Base-by-base conservation (phyloP, 768 basidiomycete genomes). In the Leccinum subgranulosum region DNA sequence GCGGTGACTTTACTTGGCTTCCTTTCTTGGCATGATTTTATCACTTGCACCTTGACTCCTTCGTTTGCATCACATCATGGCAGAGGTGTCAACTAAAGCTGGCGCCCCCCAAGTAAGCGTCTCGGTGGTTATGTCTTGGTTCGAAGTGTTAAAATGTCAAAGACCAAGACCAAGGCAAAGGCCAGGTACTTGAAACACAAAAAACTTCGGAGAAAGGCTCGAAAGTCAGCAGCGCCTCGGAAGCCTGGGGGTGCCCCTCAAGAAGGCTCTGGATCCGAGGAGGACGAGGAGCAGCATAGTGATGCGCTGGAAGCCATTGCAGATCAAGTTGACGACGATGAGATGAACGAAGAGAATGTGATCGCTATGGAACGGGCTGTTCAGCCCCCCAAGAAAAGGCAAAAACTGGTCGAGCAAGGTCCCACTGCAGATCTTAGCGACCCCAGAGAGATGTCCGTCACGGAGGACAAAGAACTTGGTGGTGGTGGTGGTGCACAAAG, bases 141-240 rank as follows among this genome's bases (percentile, higher is more conserved):
- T 31, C 25, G 19, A 46, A 19, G 34, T 14, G 27, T 43, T 59
- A 29, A 68, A 39, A 31, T 8, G 12, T 33, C 31, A 2, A 62
- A 85, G 74, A 89, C 90, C 1, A 86, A 81, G 56, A 86, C 88
- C 29, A 86, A 81, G 56, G 86, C 88, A 1, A 89, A 91, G 69
- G 73, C 83, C 63, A 77, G 85, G 58, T 91, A 93, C 68, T 75
- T 91, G 45, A 85, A 82, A 66, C 83, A 83, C 51, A 93, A 93
- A 74, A 84, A 83, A 60, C 78, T 82, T 51, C 78, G 86, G 55
- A 80, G 82, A 67, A 89, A 87, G 72, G 76, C 73, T 51, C 73
- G 74, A 58, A 80, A 76, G 51, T 51, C 64, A 23, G 66, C 71
- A 9, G 65, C 67, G 23, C 61, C 71, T 27, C 61, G 58, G 21